Conservation (phyloP, 495 filamentous ascomycete genomes). For the Penicillium samsonianum region DNA sequence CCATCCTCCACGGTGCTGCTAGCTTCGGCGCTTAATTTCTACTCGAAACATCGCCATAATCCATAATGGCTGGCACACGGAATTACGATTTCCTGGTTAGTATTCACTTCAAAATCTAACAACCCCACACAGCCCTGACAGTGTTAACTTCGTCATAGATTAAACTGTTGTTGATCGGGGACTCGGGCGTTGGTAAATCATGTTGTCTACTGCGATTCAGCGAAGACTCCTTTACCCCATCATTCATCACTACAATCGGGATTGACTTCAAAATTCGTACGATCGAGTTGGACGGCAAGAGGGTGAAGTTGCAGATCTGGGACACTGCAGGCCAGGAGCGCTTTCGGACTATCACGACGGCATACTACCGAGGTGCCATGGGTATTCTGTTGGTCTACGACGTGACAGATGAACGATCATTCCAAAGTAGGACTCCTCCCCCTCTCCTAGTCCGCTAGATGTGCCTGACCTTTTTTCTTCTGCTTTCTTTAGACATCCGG, state of each 20-base stretch:
- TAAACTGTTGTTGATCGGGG: constrained; percentile 97
- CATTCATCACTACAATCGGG: constrained; percentile 98
- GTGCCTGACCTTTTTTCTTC: constrained; percentile 5
- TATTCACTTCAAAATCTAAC: constrained; percentile 13
- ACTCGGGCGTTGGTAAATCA: constrained; percentile 97
- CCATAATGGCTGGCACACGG: constrained; percentile 85
- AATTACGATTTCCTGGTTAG: constrained; percentile 98
- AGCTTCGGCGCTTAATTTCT: not conserved
- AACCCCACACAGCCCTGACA: not conserved
- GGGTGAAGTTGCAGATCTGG: constrained; percentile 99
- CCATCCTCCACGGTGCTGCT: not conserved
- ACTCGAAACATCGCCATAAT: constrained; percentile 12
- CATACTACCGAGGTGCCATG: constrained; percentile 98
- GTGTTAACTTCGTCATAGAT: constrained; percentile 59
- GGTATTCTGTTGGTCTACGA: constrained; percentile 98
- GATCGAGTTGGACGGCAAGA: constrained; percentile 96
- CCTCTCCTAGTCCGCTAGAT: not conserved
- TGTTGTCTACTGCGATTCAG: constrained; percentile 98
- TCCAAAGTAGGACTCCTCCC: constrained; percentile 75
- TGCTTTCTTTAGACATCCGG: constrained; percentile 76
- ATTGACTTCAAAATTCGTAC: constrained; percentile 99
- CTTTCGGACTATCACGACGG: constrained; percentile 97
- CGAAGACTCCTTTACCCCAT: constrained; percentile 97
- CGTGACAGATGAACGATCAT: constrained; percentile 95
- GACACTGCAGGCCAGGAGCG: constrained; percentile 97